Evolutionary conservation across 768 basidiomycete species (phyloP), one percentile per base, ranked within the genome.

Genomic region (Leccinum ochraceum): DNA sequence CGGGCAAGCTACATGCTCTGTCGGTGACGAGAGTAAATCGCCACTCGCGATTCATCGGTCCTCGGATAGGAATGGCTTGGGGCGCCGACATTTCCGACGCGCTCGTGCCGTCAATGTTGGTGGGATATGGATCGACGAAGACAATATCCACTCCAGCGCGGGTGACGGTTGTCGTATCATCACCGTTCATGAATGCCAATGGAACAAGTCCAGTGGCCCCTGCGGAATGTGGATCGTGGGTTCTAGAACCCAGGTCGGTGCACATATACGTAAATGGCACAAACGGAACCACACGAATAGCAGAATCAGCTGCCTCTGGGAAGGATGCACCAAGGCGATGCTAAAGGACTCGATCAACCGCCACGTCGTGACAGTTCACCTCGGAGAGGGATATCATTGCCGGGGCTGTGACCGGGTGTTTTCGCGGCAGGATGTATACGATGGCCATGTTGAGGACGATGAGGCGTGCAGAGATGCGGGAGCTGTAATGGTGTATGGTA

Each of bases 221-320:
- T 62, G 58, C 14, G 58, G 32, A 16, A 60, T 60, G 42, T 59
- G 50, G 61, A 52, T 60, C 17, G 9, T 59, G n/a, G 58, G 49
- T 20, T 46, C 53, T 20, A 55, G 26, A 39, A 3, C 14, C 54
- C n/a, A 13, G 5, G 24, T 62, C 22, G 50, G 39, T 9, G 20
- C 28, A 13, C 58, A 60, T 20, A 34, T 53, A 7, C 57, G 49
- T n/a, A 55, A 59, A 36, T 59, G 57, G 61, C 61, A 62, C 16
- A 36, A 22, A 3, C 14, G 26, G 13, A 6, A 28, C 7, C 28
- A 28, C 28, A 20, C 34, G 13, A 30, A 22, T 9, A 17, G 39
- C 10, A 30, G 13, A 14, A 9, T 6, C 2, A 36, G 11, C 1
- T 61, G 57, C 30, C 32, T 50, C 6, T 59, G 57, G 61, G 28